Evolutionary conservation across 208 protist species (phyloP), one percentile per base, ranked within the genome.

Genomic region (Crithidia mellificae): DNA sequence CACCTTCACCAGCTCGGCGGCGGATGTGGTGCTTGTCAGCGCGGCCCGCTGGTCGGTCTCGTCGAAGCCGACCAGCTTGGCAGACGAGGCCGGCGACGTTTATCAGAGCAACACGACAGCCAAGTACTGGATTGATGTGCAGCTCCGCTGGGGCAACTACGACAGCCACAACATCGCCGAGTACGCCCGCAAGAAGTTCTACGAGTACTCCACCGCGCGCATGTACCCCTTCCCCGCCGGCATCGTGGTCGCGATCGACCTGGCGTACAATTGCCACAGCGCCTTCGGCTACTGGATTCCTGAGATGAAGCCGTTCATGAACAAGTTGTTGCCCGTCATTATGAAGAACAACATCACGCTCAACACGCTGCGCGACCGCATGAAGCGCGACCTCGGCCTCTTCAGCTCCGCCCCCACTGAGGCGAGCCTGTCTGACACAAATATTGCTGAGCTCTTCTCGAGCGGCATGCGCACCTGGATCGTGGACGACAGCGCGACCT

Each of bases 71-170:
- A 98, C 92, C 29, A 87, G 92, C 30, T 71, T 97, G 19, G 77
- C 86, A 15, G 79, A 92, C 20, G 90, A 93, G 41, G 86, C 52
- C n/a, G 88, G 84, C 38, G 91, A 98, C 56, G 85, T 78, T 29
- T 88, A 74, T 59, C 77, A 85, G 27, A 57, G 68, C 68, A 73
- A 80, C 69, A 96, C 88, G 1, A 98, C 97, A 30, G 91, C 86
- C 17, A 99, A 99, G 79, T 99, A 98, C 84, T 99, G 99, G 99
- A 81, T 99, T 49, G 99, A 99, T 81, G 97, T 99, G 53, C 99
- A 99, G 91, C 92, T 99, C 43, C 95, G 99, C 41, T 99, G 98
- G 98, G 98, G 98, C 52, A 98, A 99, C 91, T 99, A 98, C 74
- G 98, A 99, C 86, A 98, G 94, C 67, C 99, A 99, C 85, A 99